Conservation (phyloP, 2,329 filamentous ascomycete genomes). For the Aspergillus candidus region DNA sequence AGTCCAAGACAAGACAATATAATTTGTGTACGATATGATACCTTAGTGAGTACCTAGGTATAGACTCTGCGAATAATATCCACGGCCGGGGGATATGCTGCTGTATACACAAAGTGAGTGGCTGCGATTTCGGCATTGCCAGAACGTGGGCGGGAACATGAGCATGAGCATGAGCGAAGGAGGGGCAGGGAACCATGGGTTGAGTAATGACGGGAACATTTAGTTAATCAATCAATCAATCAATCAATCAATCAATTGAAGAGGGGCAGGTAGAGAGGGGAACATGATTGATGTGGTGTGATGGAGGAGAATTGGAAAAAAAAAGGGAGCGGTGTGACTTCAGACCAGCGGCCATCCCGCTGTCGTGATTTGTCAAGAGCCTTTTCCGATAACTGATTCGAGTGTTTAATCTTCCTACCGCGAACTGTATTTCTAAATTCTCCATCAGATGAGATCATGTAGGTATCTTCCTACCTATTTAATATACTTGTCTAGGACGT, state of each 20-base stretch:
- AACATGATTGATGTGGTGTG: slow-evolving; percentile 16
- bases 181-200: slow-evolving; percentile 6
- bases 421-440: too few relatives aligned
- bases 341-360: not conserved
- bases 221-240: too few relatives aligned
- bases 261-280: not conserved
- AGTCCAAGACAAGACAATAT: too few relatives aligned
- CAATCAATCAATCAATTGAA: too few relatives aligned
- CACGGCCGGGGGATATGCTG: too few relatives aligned
- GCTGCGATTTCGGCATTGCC: slow-evolving; percentile 5
- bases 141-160: slow-evolving; percentile 10
- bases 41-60: too few relatives aligned
- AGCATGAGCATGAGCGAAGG: not conserved
- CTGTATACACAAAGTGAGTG: too few relatives aligned
- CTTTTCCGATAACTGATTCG: not conserved
- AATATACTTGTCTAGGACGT: too few relatives aligned
- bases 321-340: slow-evolving; percentile 21
- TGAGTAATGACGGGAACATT: slow-evolving; percentile 1
- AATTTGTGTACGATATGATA: too few relatives aligned
- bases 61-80: too few relatives aligned
- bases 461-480: too few relatives aligned
- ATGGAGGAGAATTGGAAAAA: slow-evolving; percentile 5
- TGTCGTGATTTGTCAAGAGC: slow-evolving; percentile 1
- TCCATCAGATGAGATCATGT: too few relatives aligned
- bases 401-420: not conserved